Conservation (phyloP, 257 asterid species). For the Phtheirospermum japonicum region DNA sequence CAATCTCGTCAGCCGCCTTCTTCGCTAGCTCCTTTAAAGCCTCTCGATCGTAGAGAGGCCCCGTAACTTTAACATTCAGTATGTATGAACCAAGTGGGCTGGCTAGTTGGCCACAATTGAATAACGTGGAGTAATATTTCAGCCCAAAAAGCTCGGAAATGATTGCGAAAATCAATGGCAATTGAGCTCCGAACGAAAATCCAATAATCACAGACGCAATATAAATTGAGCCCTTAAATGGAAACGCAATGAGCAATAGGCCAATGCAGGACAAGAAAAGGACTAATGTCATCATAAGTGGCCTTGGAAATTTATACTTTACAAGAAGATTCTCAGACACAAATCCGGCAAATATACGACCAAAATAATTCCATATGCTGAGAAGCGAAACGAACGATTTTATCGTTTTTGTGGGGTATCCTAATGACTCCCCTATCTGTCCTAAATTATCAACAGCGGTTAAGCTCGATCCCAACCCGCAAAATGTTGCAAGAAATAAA, state of each 20-base stretch:
- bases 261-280: slow-evolving; percentile 61
- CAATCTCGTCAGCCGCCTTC: slow-evolving; percentile 53
- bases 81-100: slow-evolving; percentile 75
- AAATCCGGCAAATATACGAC: slow-evolving; percentile 71
- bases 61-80: slow-evolving; percentile 60
- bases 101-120: slow-evolving; percentile 77
- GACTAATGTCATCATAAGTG: slow-evolving; percentile 72
- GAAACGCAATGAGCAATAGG: slow-evolving; percentile 61
- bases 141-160: slow-evolving; percentile 75
- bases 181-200: slow-evolving; percentile 74
- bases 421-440: slow-evolving; percentile 70
- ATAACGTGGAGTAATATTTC: slow-evolving; percentile 63
- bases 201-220: slow-evolving; percentile 64
- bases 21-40: slow-evolving; percentile 51
- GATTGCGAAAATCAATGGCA: slow-evolving; percentile 56
- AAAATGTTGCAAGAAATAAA: slow-evolving; percentile 60
- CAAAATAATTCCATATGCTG: slow-evolving; percentile 80
- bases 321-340: slow-evolving; percentile 54
- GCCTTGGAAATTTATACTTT: slow-evolving; percentile 59
- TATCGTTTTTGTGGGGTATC: slow-evolving; percentile 63
- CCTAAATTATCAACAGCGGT: slow-evolving; percentile 82
- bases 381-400: slow-evolving; percentile 63
- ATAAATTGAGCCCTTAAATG: slow-evolving; percentile 61
- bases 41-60: slow-evolving; percentile 62
- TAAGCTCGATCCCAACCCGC: slow-evolving; percentile 71